A percentile compares a stretch with the other conserved stretches of the same genome.
phyloP scores from a whole-genome alignment of 805 yeast species.

The Sporopachydermia quercuum region DNA sequence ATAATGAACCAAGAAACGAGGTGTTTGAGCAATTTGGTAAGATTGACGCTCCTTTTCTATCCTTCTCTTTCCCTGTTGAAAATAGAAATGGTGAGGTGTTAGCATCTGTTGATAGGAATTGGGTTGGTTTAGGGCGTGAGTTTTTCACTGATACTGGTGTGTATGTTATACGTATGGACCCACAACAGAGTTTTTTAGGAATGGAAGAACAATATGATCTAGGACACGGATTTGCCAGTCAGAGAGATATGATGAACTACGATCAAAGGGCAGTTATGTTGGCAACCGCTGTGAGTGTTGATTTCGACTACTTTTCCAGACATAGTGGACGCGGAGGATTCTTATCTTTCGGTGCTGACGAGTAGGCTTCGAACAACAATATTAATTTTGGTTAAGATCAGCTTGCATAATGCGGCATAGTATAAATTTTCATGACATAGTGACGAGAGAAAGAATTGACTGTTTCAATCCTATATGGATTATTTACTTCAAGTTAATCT shows the following conservation, averaged over 20 bases:
- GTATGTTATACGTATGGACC: conserved; percentile 75
- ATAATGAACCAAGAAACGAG: conserved; percentile 20
- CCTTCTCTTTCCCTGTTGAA: conserved; percentile 72
- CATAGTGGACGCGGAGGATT: conserved; percentile 52
- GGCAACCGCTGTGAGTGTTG: conserved; percentile 83
- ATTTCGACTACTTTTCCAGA: conserved; percentile 93
- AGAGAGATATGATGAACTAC: conserved; percentile 31
- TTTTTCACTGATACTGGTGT: conserved; percentile 91
- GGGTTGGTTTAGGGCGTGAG: conserved; percentile 92
- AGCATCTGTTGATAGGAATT: conserved; percentile 78
- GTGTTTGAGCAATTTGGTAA: conserved; percentile 67
- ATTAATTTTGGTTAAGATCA: neutral
- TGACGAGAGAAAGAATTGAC: neutral
- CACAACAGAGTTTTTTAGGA: conserved; percentile 41
- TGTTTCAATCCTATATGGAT: too few relatives aligned
- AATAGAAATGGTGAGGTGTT: conserved; percentile 43
- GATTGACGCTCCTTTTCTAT: conserved; percentile 74
- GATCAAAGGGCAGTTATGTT: conserved; percentile 78
- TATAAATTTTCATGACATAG: neutral
- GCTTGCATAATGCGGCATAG: neutral
- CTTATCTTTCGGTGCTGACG: conserved; percentile 9
- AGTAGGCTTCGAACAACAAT: neutral
- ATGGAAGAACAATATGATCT: conserved; percentile 24
- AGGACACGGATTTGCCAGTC: neutral
- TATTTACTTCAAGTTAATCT: neutral